Base-by-base conservation (phyloP, 805 yeast genomes). In the Cyberlindnera veronae region DNA sequence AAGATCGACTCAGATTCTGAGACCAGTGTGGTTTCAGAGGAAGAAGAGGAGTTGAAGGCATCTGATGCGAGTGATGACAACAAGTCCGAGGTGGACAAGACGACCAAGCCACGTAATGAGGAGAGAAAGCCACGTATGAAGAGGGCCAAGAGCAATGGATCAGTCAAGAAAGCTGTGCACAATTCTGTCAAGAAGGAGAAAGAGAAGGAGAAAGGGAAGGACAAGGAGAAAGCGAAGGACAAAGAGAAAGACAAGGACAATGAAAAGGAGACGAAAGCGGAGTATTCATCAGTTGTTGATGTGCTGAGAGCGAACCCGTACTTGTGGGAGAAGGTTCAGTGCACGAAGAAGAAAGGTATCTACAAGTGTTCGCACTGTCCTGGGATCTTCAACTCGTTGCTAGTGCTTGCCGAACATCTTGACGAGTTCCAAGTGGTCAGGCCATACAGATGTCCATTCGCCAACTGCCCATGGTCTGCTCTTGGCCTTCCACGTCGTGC, bases 291-390 rank as follows among this genome's bases (percentile, higher is more conserved):
- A 6, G 38, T 49, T 11, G 43, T 53, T 18, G 54, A 59, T n/a
- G 61, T 55, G 28, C 38, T 67, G 17, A 46, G 51, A 19, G 42
- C 46, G 21, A 65, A 64, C 34, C 38, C 48, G n/a, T 37, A 15
- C 2, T 32, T 59, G 3, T 54, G 63, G 60, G 48, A 51, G 4
- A 55, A 56, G 10, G 49, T 63, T 10, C 34, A 51, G 8, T 58
- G 56, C 15, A 66, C 60, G 19, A 64, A 59, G 32, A 71, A 68
- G 57, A 65, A 67, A 44, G 77, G 72, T 0, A 56, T 63, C 22
- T 72, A 70, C 47, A 63, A 66, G 38, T 74, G 79, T 54, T 57
- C 71, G 5, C 78, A 74, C 41, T 74, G 79, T 41, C 52, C 69
- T 0, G 54, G 59, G 20, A 58, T 56, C 15, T 73, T 71, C 49